A percentile compares a stretch with the other conserved stretches of the same genome.
These are phyloP conservation scores for Mycena albidolilacea DNA, from an alignment of 768 basidiomycete genomes.

Conservation along the genomic window DNA sequence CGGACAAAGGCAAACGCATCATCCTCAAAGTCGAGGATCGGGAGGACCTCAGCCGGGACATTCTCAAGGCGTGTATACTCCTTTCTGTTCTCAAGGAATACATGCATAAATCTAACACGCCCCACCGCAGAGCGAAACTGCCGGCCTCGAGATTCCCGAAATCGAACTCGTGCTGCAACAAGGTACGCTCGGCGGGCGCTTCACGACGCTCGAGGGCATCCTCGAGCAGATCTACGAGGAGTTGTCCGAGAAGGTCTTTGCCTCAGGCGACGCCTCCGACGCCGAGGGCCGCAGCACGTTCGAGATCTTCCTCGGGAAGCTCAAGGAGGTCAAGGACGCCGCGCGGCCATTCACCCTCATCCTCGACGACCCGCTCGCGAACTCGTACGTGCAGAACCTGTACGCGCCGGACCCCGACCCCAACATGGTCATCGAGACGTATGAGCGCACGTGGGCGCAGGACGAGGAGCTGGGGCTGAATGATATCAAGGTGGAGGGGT, in stretches of 20 bases:
- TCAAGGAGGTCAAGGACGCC: constrained; percentile 87
- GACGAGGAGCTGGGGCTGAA: constrained; percentile 96
- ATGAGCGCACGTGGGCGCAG: constrained; percentile 90
- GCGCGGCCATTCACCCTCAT: constrained; percentile 90
- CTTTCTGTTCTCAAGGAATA: background rate
- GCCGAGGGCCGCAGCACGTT: constrained; percentile 72
- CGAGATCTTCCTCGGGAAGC: constrained; percentile 78
- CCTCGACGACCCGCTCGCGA: constrained; percentile 95
- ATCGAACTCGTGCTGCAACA: constrained; percentile 93
- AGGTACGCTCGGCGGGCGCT: constrained; percentile 96
- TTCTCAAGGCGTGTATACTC: constrained; percentile 80
- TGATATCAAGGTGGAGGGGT: constrained; percentile 88
- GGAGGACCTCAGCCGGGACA: constrained; percentile 93
- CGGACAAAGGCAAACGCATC: constrained; percentile 88
- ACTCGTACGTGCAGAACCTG: constrained; percentile 96
- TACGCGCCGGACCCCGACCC: constrained; percentile 98
- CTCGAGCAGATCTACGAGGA: constrained; percentile 96
- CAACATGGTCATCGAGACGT: constrained; percentile 87
- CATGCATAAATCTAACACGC: background rate
- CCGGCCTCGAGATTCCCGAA: constrained; percentile 91
- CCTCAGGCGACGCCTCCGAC: constrained; percentile 75
- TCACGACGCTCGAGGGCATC: constrained; percentile 97
- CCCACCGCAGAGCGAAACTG: constrained; percentile 87
- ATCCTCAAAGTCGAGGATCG: constrained; percentile 91
- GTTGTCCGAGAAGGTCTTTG: constrained; percentile 88